Evolutionary conservation across 768 basidiomycete species (phyloP), one percentile per base, ranked within the genome.

Genomic region (Cyclocybe cylindracea): DNA sequence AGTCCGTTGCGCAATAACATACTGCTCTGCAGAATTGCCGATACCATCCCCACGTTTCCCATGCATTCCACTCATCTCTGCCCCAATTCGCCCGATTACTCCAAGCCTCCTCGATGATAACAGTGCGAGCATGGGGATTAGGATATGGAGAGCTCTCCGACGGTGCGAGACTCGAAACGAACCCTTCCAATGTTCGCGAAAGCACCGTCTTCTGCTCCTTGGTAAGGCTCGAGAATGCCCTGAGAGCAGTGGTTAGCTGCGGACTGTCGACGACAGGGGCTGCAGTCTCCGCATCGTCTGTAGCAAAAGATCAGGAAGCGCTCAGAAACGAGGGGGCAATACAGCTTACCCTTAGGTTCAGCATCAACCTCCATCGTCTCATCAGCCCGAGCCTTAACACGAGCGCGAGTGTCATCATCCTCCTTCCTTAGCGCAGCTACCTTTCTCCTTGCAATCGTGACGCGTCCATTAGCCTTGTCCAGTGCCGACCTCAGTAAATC

Each of bases 21-120:
- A 94, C 93, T 66, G 72, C 78, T 61, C 91, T 77, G 67, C 89
- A 90, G 72, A 93, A 94, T 60, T 96, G 91, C 53, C 89, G 76
- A 59, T 89, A 94, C 93, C 93, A 95, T 2, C 89, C 86, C 87
- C 90, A 93, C 0, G 86, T 89, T 70, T 90, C 86, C 91, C 91
- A 94, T 1, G 80, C 76, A 62, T 80, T 79, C 93, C 93, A 95
- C 48, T 89, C 86, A 24, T 84, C 81, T 35, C 81, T 77, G 16
- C 75, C 76, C 91, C 91, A 93, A 31, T 72, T 78, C 1, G 73
- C 75, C 18, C 89, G 85, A 39, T 80, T 80, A 33, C 83, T 76
- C 92, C 91, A 94, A 0, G 83, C 80, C 4, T 78, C 72, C 58
- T 85, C 83, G 3, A 77, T 76, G 29, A 94, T 79, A 35, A 91